Evolutionary conservation across 805 yeast species (phyloP).

Genomic region (Phaffomyces thermotolerans): DNA sequence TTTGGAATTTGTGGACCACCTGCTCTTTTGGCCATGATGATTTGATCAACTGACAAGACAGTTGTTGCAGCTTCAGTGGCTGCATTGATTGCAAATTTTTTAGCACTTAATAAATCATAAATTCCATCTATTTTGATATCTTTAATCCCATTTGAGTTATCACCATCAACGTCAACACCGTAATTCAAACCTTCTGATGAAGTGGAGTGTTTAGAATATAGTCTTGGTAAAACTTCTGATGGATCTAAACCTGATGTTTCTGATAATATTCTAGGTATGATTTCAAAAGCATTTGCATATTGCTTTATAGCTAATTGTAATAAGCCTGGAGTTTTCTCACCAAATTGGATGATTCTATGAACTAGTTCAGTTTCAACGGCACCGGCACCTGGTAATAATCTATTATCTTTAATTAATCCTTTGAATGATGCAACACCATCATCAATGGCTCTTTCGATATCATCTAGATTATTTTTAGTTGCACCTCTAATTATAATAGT

Average conservation of each 20-base stretch:
- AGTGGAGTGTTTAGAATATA: constrained; percentile 77
- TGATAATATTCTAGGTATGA: constrained; percentile 84
- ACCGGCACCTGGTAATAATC: constrained; percentile 93
- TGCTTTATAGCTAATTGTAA: constrained; percentile 90
- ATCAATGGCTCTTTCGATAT: constrained; percentile 93
- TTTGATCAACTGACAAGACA: constrained; percentile 88
- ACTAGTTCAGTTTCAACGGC: constrained; percentile 88
- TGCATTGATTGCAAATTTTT: constrained; percentile 80
- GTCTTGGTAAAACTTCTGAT: constrained; percentile 78
- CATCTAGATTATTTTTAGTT: constrained; percentile 87
- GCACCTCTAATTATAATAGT: constrained; percentile 96
- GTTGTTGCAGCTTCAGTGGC: constrained; percentile 96
- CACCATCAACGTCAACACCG: constrained; percentile 80
- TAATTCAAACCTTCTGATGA: constrained; percentile 32
- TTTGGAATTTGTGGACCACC: constrained; percentile 93
- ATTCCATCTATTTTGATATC: constrained; percentile 67
- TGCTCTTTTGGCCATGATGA: constrained; percentile 97
- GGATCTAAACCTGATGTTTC: constrained; percentile 93
- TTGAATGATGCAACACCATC: constrained; percentile 93
- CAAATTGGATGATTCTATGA: constrained; percentile 68
- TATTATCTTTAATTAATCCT: constrained; percentile 75
- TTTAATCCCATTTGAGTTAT: constrained; percentile 55
- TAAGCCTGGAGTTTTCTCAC: constrained; percentile 91
- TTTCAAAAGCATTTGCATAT: constrained; percentile 92
- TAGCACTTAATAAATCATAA: constrained; percentile 72